phyloP scores from a whole-genome alignment of 768 basidiomycete species.

The Neoboletus brunneissimus region DNA sequence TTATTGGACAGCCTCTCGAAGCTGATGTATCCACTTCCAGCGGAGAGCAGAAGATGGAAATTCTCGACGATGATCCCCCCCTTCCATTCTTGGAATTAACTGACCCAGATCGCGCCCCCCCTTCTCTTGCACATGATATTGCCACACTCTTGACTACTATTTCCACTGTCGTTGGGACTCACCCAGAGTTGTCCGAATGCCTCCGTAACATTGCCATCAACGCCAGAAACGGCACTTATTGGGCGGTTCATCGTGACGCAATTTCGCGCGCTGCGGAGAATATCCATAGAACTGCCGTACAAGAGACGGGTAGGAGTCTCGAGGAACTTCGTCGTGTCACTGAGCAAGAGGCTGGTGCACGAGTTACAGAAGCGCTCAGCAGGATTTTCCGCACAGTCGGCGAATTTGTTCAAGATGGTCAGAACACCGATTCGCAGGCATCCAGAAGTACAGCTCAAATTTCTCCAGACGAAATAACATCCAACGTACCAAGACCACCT shows the following conservation, averaged over 20 bases:
- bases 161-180: conserved; percentile 52
- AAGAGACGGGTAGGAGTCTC: conserved; percentile 38
- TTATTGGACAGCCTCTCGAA: conserved; percentile 23
- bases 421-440: conserved; percentile 5
- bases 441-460: neutral
- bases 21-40: conserved; percentile 6
- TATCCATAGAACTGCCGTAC: conserved; percentile 45
- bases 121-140: conserved; percentile 63
- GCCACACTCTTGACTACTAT: conserved; percentile 58
- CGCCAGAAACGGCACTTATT: conserved; percentile 63
- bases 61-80: conserved; percentile 43
- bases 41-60: conserved; percentile 11
- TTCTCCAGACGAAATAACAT: neutral
- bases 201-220: conserved; percentile 64
- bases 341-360: conserved; percentile 64
- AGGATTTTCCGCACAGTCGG: conserved; percentile 56
- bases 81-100: conserved; percentile 44
- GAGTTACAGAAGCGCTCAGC: conserved; percentile 62
- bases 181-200: conserved; percentile 71
- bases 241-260: conserved; percentile 58
- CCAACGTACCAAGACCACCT: conserved; percentile 8
- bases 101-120: conserved; percentile 24
- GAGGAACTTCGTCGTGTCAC: conserved; percentile 45
- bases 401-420: conserved; percentile 26
- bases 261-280: conserved; percentile 57